Evolutionary conservation across 148 eudicot genomes (phyloP).

Genomic region (Polygonum maritimum): DNA sequence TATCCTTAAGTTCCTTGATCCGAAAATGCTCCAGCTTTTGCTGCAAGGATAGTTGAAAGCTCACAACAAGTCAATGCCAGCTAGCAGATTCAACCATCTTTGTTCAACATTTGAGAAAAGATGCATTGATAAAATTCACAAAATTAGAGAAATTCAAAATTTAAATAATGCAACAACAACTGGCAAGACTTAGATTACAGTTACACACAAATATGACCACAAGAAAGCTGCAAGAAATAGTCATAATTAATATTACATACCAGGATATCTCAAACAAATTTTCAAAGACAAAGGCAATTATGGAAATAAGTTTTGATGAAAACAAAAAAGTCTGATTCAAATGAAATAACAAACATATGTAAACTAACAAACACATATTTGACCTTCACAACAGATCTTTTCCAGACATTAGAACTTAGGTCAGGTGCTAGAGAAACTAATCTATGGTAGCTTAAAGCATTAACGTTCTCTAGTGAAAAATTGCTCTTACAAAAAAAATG

Average conservation of each 20-base stretch:
- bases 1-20: slow-evolving; percentile 38
- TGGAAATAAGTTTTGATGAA: not conserved
- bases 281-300: not conserved
- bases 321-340: not conserved
- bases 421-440: not conserved
- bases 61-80: not conserved
- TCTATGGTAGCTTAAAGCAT: not conserved
- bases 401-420: not conserved
- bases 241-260: not conserved
- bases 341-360: not conserved
- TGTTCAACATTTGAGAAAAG: slow-evolving; percentile 1
- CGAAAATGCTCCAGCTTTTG: slow-evolving; percentile 28
- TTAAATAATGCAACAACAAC: not conserved
- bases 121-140: not conserved
- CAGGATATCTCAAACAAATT: slow-evolving; percentile 1
- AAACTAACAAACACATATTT: not conserved
- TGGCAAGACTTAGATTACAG: not conserved
- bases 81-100: not conserved
- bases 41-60: slow-evolving; percentile 11
- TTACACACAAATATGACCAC: not conserved
- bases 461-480: not conserved
- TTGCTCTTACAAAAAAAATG: not conserved
- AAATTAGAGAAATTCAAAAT: too few species aligned
- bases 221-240: not conserved
- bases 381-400: not conserved